A percentile compares a stretch with the other conserved stretches of the same genome.
Evolutionary conservation across 2,329 filamentous ascomycete genomes (phyloP).

Genomic region (Leptographium lundbergii): DNA sequence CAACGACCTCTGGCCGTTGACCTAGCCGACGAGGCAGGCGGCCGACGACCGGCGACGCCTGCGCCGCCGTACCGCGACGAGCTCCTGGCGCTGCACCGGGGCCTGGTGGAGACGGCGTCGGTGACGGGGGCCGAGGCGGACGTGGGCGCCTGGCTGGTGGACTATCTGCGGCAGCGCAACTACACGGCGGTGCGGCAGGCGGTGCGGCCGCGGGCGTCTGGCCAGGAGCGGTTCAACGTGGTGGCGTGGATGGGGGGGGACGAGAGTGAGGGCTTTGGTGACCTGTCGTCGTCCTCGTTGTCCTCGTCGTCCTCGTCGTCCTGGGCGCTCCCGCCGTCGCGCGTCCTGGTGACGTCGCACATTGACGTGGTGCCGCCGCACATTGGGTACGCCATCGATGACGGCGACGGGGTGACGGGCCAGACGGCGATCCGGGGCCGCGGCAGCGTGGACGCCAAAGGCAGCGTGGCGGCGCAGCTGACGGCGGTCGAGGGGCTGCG

Average conservation of each 20-base stretch:
- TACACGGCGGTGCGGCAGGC: conserved; percentile 32
- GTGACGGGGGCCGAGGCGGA: conserved; percentile 55
- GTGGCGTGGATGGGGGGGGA: conserved; percentile 49
- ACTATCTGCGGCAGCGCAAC: conserved; percentile 43
- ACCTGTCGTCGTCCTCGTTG: too few species aligned
- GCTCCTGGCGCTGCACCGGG: conserved; percentile 61
- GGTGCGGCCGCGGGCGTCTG: conserved; percentile 19
- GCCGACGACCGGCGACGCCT: not conserved
- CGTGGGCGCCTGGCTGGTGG: conserved; percentile 55
- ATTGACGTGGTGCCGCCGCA: conserved; percentile 69
- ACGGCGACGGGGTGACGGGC: conserved; percentile 25
- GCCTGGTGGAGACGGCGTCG: conserved; percentile 63
- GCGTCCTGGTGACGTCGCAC: conserved; percentile 62
- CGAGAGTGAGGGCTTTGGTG: conserved; percentile 13
- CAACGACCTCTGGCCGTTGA: too few species aligned
- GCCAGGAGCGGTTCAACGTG: conserved; percentile 54
- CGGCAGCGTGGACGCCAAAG: conserved; percentile 63
- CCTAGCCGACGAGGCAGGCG: too few species aligned
- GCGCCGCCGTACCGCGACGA: conserved; percentile 27
- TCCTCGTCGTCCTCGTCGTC: too few species aligned
- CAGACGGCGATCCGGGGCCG: conserved; percentile 53
- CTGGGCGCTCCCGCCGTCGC: conserved; percentile 21
- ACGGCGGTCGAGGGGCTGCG: conserved; percentile 49
- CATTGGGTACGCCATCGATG: conserved; percentile 52
- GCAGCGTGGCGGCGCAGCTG: conserved; percentile 59